Conservation (phyloP, 305 asterid genomes). For the Fraxinus sp. region DNA sequence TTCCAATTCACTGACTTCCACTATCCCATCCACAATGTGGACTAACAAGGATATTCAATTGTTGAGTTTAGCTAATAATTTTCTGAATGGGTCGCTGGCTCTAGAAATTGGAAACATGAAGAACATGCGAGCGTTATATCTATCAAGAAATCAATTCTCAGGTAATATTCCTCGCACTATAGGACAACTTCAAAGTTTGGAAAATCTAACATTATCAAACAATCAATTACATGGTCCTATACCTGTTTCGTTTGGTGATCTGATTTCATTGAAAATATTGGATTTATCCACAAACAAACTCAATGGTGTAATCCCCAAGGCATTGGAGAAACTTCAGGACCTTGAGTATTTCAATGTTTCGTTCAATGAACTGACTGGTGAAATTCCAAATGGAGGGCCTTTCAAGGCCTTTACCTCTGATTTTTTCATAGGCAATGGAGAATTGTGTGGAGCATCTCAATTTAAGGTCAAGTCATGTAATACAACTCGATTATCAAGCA, state of each 20-base stretch:
- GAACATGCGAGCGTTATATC: neutral
- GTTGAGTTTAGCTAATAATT: neutral
- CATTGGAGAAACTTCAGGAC: neutral
- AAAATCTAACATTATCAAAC: too few relatives aligned
- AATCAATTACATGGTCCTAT: too few relatives aligned
- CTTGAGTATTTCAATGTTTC: conserved; percentile 27
- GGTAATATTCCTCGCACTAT: too few relatives aligned
- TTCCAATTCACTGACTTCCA: neutral
- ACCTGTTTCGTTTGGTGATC: too few relatives aligned
- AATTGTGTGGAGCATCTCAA: neutral
- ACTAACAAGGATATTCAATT: neutral
- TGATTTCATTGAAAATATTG: too few relatives aligned
- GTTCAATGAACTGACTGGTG: conserved; percentile 19
- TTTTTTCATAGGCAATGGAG: conserved; percentile 1
- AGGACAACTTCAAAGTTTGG: too few relatives aligned
- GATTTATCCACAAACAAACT: conserved; percentile 14
- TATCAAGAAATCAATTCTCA: too few relatives aligned
- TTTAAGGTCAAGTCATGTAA: conserved; percentile 14
- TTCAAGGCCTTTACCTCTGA: conserved; percentile 10
- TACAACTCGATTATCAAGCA: neutral
- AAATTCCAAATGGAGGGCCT: conserved; percentile 24
- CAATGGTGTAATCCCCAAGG: conserved; percentile 3
- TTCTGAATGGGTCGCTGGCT: conserved; percentile 16
- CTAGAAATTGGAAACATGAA: conserved; percentile 6
- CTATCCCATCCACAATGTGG: conserved; percentile 24